Percentiles rank a stretch among this genome's conserved stretches.
These are phyloP conservation scores for Voacanga thouarsii DNA, from an alignment of 257 asterid species.

Conservation along the genomic window DNA sequence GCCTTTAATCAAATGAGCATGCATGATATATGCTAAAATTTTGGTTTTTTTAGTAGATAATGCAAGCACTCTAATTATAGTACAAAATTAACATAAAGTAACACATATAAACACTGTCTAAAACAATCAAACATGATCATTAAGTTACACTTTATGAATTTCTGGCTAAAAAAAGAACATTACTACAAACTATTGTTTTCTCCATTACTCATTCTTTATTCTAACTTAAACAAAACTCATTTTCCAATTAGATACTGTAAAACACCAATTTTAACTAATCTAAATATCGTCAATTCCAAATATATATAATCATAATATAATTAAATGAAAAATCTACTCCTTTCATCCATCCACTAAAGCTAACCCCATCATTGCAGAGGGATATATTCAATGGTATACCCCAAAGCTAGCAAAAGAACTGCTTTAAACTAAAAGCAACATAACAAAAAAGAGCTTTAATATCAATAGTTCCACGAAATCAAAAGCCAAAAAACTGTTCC, in stretches of 20 bases:
- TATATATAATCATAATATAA: neutral
- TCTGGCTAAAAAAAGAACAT: neutral
- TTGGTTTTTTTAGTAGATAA: neutral
- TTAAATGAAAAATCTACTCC: neutral
- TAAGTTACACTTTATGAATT: neutral
- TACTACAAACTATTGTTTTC: neutral
- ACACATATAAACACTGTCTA: neutral
- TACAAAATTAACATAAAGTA: neutral
- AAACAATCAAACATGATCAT: neutral
- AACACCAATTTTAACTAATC: neutral
- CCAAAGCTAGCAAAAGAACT: too few relatives aligned
- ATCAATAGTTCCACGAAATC: too few relatives aligned
- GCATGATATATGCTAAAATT: neutral
- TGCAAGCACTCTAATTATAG: neutral
- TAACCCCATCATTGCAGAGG: neutral
- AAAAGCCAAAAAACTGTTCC: too few relatives aligned
- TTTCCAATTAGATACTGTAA: too few relatives aligned
- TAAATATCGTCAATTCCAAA: neutral
- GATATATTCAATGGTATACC: too few relatives aligned
- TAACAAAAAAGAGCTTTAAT: too few relatives aligned
- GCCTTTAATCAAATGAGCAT: neutral
- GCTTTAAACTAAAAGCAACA: too few relatives aligned
- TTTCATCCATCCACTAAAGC: neutral
- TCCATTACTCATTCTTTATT: neutral
- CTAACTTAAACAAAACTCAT: neutral